Conservation (phyloP, 257 asterid genomes). For the Lycium barbarum region DNA sequence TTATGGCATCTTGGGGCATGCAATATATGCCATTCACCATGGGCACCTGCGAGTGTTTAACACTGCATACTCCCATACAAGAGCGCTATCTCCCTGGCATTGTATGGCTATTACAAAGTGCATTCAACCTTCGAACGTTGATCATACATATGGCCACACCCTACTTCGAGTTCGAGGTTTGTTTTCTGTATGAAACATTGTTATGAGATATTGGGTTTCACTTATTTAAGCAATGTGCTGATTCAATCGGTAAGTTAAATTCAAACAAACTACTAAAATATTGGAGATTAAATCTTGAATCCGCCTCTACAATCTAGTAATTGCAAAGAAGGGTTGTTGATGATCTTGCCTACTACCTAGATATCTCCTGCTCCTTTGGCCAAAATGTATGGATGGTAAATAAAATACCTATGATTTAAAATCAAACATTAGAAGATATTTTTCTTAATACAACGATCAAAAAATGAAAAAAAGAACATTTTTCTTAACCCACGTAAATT, state of each 20-base stretch:
- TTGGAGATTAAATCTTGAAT: neutral
- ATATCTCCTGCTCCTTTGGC: neutral
- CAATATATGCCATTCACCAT: neutral
- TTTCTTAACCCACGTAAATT: neutral
- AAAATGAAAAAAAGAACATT: neutral
- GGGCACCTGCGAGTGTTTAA: neutral
- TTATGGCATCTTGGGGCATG: constrained; percentile 2
- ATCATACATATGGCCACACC: constrained; percentile 28
- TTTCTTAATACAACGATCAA: neutral
- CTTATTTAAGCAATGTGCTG: neutral
- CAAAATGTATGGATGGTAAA: constrained; percentile 2
- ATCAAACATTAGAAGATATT: neutral
- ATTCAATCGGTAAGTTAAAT: neutral
- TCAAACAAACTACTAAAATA: neutral
- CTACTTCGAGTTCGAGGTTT: constrained; percentile 25
- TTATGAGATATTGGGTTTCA: neutral
- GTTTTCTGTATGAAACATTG: constrained; percentile 6
- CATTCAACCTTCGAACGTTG: neutral
- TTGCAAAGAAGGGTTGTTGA: neutral
- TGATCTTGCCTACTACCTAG: neutral
- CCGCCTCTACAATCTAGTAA: neutral
- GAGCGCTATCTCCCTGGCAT: constrained; percentile 25
- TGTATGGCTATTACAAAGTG: neutral
- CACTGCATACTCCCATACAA: constrained; percentile 28
- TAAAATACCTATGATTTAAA: neutral